A percentile compares a stretch with the other conserved stretches of the same genome.
phyloP scores from a whole-genome alignment of 129 eudicot genomes.

The Pseudognaphalium luteoalbum region DNA sequence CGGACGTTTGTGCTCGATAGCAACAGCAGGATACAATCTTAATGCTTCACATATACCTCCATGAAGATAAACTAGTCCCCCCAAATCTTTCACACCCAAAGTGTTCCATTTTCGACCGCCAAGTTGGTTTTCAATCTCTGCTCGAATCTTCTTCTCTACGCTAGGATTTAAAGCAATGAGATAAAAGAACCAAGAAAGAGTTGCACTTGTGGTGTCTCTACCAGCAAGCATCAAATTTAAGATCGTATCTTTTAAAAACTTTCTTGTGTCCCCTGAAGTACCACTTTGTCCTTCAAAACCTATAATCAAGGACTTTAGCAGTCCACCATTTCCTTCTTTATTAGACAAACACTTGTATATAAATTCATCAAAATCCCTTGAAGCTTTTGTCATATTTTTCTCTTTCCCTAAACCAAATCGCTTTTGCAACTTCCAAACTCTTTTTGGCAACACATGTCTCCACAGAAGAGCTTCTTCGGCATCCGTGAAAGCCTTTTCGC shows the following conservation, averaged over 20 bases:
- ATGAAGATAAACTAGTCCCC: conserved; percentile 14
- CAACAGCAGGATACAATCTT: conserved; percentile 29
- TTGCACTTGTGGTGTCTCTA: conserved; percentile 23
- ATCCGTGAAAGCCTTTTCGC: conserved; percentile 23
- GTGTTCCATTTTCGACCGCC: neutral
- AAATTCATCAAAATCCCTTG: conserved; percentile 17
- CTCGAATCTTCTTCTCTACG: neutral
- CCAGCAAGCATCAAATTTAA: conserved; percentile 18
- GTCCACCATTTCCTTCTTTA: neutral
- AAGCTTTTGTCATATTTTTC: conserved; percentile 25
- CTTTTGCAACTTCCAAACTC: conserved; percentile 26
- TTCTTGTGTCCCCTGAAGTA: neutral
- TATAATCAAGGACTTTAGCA: neutral
- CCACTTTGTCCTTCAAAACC: conserved; percentile 1
- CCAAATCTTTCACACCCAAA: conserved; percentile 4
- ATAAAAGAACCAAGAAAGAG: conserved; percentile 11
- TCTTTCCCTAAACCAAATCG: conserved; percentile 26
- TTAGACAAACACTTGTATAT: conserved; percentile 5
- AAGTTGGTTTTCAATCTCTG: neutral
- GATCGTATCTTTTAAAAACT: conserved; percentile 18
- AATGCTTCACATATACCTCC: conserved; percentile 35
- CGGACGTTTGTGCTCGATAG: conserved; percentile 17
- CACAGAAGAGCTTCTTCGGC: conserved; percentile 18
- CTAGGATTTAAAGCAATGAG: conserved; percentile 6
- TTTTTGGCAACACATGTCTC: conserved; percentile 24